phyloP scores from a whole-genome alignment of 2,329 filamentous ascomycete genomes.

The Scytalidium lignicola region DNA sequence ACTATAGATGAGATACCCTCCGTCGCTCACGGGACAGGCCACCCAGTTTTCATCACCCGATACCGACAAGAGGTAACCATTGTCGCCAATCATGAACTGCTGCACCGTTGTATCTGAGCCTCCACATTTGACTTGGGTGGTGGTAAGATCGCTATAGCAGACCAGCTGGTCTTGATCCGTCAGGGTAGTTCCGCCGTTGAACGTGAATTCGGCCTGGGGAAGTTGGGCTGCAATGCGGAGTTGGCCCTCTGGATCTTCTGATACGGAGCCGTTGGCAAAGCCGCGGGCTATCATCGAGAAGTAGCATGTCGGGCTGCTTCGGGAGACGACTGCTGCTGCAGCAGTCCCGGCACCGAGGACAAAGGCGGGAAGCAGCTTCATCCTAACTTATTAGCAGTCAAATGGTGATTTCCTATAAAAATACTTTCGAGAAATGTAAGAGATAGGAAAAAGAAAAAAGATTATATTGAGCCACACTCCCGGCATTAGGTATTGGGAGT shows the following conservation, averaged over 20 bases:
- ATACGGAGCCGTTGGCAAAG: conserved; percentile 12
- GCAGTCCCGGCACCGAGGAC: conserved; percentile 6
- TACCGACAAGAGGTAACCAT: conserved; percentile 15
- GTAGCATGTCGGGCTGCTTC: conserved; percentile 17
- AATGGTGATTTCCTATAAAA: too few species aligned
- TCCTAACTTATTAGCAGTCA: neutral
- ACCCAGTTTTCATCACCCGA: conserved; percentile 13
- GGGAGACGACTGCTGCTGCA: conserved; percentile 13
- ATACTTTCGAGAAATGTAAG: too few species aligned
- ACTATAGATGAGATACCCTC: conserved; percentile 20
- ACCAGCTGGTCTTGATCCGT: conserved; percentile 16
- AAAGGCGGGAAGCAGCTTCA: conserved; percentile 4
- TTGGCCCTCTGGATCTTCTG: conserved; percentile 19
- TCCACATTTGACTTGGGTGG: conserved; percentile 20
- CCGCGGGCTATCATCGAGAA: conserved; percentile 21
- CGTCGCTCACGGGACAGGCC: conserved; percentile 23
- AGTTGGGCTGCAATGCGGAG: conserved; percentile 19
- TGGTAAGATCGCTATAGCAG: conserved; percentile 18
- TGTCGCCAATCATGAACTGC: conserved; percentile 15
- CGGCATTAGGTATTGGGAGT: too few species aligned
- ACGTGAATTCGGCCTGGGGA: conserved; percentile 16
- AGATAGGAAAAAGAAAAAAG: too few species aligned
- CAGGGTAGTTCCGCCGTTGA: conserved; percentile 13
- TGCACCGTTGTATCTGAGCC: conserved; percentile 3
- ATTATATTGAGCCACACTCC: too few species aligned